Evolutionary conservation across 2,329 filamentous ascomycete genomes (phyloP).

Genomic region (Xylaria sp.): DNA sequence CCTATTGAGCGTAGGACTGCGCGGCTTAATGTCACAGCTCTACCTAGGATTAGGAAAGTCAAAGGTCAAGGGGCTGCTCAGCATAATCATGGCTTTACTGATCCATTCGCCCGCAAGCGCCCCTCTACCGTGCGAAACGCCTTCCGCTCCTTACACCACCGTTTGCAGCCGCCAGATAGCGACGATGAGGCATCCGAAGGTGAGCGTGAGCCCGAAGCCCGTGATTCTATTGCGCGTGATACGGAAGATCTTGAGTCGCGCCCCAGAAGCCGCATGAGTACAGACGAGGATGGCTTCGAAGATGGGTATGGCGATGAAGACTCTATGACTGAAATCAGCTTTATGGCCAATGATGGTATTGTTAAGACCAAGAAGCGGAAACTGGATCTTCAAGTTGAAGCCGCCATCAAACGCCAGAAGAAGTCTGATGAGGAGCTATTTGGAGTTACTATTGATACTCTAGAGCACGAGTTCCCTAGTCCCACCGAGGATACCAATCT

Average conservation of each 20-base stretch:
- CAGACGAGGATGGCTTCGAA: constrained; percentile 51
- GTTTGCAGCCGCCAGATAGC: constrained; percentile 65
- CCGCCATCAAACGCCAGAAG: constrained; percentile 72
- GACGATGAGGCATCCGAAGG: constrained; percentile 82
- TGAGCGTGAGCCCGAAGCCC: constrained; percentile 52
- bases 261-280: constrained; percentile 68
- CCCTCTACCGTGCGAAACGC: constrained; percentile 53
- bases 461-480: constrained; percentile 46
- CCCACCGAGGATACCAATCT: constrained; percentile 46
- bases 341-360: constrained; percentile 54
- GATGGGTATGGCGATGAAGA: constrained; percentile 55
- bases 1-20: constrained; percentile 56
- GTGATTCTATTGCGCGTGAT: constrained; percentile 59
- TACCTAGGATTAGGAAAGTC: constrained; percentile 71
- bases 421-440: constrained; percentile 76
- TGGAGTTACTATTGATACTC: constrained; percentile 52
- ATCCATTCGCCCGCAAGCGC: constrained; percentile 61
- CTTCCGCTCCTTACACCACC: constrained; percentile 77
- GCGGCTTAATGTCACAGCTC: constrained; percentile 54
- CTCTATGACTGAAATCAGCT: constrained; percentile 67
- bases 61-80: constrained; percentile 53
- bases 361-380: constrained; percentile 65
- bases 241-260: constrained; percentile 83
- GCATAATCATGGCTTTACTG: constrained; percentile 58
- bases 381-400: constrained; percentile 62